Percentiles rank a stretch among this genome's conserved stretches.
phyloP scores from a whole-genome alignment of 352 stramenopile genomes.

The Pythium pyrilobum region DNA sequence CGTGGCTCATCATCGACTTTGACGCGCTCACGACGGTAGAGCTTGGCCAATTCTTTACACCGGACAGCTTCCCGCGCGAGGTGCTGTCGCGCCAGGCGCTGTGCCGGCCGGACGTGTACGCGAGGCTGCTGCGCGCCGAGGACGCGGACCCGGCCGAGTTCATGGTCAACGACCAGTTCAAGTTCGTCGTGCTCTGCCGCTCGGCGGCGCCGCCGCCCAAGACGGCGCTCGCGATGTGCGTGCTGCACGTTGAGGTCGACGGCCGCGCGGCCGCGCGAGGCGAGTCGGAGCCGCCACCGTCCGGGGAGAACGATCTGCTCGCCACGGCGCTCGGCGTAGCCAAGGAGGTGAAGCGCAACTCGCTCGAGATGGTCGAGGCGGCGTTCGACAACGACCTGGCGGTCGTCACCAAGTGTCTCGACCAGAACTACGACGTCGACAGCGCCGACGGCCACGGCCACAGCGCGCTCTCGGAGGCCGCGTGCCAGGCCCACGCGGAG shows the following conservation, averaged over 20 bases:
- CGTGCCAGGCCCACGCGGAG: constrained; percentile 73
- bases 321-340: constrained; percentile 45
- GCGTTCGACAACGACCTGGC: constrained; percentile 87
- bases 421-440: constrained; percentile 88
- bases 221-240: constrained; percentile 61
- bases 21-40: constrained; percentile 55
- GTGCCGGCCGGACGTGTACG: constrained; percentile 56
- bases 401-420: constrained; percentile 53
- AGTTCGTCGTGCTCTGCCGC: constrained; percentile 71
- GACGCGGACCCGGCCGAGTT: constrained; percentile 53
- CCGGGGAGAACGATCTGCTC: constrained; percentile 24
- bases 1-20: constrained; percentile 75
- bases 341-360: constrained; percentile 72
- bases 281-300: constrained; percentile 3
- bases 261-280: not conserved
- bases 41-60: constrained; percentile 74
- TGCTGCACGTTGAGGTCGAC: constrained; percentile 34
- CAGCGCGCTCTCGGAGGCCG: constrained; percentile 82
- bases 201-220: constrained; percentile 32
- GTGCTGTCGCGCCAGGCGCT: constrained; percentile 66
- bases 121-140: constrained; percentile 32
- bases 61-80: constrained; percentile 59
- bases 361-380: constrained; percentile 77
- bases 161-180: constrained; percentile 81
- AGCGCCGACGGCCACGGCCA: constrained; percentile 81